Evolutionary conservation across 1,139 yeast species (phyloP).

Genomic region (Pichia sp.): DNA sequence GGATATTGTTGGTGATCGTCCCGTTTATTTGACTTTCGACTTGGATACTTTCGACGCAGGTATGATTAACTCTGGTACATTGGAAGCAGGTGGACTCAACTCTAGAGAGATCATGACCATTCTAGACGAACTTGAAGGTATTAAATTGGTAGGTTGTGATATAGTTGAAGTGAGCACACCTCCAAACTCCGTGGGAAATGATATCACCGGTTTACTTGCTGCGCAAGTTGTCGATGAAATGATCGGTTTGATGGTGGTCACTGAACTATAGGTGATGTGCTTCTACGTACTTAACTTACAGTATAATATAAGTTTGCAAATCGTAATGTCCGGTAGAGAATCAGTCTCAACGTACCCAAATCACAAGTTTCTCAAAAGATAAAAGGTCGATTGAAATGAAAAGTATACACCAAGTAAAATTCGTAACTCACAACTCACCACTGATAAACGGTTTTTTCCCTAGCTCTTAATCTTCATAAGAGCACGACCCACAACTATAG

Average conservation of each 20-base stretch:
- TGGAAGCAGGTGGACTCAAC: constrained; percentile 49
- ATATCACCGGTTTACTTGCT: constrained; percentile 46
- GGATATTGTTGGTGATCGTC: constrained; percentile 28
- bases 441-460: not conserved
- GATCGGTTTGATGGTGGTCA: constrained; percentile 37
- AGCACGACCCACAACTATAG: not conserved
- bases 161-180: constrained; percentile 56
- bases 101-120: constrained; percentile 43
- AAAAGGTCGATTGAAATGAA: too few species aligned
- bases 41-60: constrained; percentile 49
- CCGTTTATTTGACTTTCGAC: constrained; percentile 46
- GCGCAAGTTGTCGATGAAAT: constrained; percentile 46
- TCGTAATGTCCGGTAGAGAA: too few species aligned
- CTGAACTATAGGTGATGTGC: constrained; percentile 13
- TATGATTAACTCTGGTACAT: constrained; percentile 52
- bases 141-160: constrained; percentile 47
- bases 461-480: not conserved
- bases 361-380: too few species aligned
- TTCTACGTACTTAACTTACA: too few species aligned
- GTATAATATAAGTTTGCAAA: too few species aligned
- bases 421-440: not conserved
- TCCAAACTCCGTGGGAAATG: constrained; percentile 38
- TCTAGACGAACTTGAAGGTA: constrained; percentile 42
- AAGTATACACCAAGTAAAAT: too few species aligned
- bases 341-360: too few species aligned